Evolutionary conservation across 192 early-diverging fungal species (phyloP), one percentile per base, ranked within the genome.

Genomic region (Kickxella alabastrina): DNA sequence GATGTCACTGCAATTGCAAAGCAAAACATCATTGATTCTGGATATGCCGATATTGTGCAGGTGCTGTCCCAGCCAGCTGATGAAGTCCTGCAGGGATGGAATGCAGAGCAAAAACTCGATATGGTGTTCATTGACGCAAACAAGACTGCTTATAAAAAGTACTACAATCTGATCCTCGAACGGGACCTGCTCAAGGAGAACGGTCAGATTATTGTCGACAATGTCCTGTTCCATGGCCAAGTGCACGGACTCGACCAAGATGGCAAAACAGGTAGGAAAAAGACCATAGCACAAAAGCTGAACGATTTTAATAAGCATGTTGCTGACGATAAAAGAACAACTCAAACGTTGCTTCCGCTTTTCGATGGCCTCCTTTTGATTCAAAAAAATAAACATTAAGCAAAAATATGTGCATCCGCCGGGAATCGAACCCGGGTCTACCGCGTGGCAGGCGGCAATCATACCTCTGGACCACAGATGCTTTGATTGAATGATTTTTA

Each of bases 381-480:
- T 29, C 50, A 47, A 44, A 60, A 49, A 18, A 44, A 10, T 6
- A 44, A 42, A 34, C 24, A 32, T 4, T 6, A 41, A 40, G 2
- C 27, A 49, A 34, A 18, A 7, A 48, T 0, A 49, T 19, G 18
- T n/a, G 81, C 78, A 57, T 64, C 63, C 63, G 74, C 83, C 81
- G 81, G 82, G 83, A 83, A 82, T 85, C 78, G 84, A 85, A 85
- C 84, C 82, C 84, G 82, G 84, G 84, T 81, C 84, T 79, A 80
- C 76, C 81, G 76, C 84, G 84, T 81, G 81, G 81, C 80, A 86
- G 82, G 79, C 79, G 79, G 74, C 68, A 79, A 85, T 81, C 78
- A 82, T 80, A 80, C 79, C 76, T 77, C 76, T 80, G 70, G 73
- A 79, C 81, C 78, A 78, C 65, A 29, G 52, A 61, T 50, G 47